Base-by-base conservation (phyloP, 306 rosid species). In the Astragalus membranaceus region DNA sequence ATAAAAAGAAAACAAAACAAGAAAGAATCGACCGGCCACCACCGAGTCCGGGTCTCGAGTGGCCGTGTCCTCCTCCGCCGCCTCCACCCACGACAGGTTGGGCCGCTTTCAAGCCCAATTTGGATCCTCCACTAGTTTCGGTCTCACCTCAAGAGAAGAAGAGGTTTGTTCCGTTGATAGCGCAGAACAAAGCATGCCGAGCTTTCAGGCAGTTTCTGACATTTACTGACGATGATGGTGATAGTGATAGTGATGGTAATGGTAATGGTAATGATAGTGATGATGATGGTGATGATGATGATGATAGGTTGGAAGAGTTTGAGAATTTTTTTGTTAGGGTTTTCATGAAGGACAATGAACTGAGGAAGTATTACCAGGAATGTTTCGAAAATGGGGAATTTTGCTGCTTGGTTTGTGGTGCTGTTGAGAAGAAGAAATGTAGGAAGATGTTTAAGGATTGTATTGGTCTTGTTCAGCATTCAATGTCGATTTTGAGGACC, bases 321-420 rank as follows among this genome's bases (percentile, higher is more conserved):
- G 79, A 68, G 39, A 83, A 73, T 10, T 77, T 85, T 16, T 71
- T 89, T 43, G 8, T 70, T 51, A 72, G 74, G 53, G 1, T 89
- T 52, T 88, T 92, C 46, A 17, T 42, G 80, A 84, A 86, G 73
- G 75, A 83, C n/a, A 20, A 51, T 51, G 84, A 75, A 55, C 48
- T 92, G 73, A 83, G 88, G 72, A 56, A 56, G 3, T 83, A 83
- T 29, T 92, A 86, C 26, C 76, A 84, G 75, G 86, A 70, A 64
- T 62, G 76, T 47, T 83, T 10, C 1, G 87, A 88, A 54, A 8
- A 16, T 10, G 95, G 98, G 33, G 88, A 78, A 33, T 92, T 88
- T 73, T 71, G 47, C 50, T 92, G 96, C 55, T 76, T 92, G 74
- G 92, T 92, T 46, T 92, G 92, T 20, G 76, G 64, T 15, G 87